Evolutionary conservation across 768 basidiomycete species (phyloP).

Genomic region (Jaapia argillacea): DNA sequence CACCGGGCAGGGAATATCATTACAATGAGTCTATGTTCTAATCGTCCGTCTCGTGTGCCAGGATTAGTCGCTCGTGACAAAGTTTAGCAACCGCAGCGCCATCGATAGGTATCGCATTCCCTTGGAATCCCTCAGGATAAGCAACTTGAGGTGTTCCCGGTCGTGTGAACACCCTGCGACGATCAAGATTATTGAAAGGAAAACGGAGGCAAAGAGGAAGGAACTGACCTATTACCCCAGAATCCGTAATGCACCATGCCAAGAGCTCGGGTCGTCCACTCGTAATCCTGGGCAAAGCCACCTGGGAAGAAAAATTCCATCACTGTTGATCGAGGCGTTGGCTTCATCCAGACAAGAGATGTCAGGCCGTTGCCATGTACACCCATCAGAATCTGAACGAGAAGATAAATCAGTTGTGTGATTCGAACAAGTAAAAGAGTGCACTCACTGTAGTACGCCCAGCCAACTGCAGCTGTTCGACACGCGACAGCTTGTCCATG

Average conservation of each 20-base stretch:
- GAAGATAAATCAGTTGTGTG: slow-evolving; percentile 2
- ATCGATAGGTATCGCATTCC: slow-evolving; percentile 75
- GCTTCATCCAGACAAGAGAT: slow-evolving; percentile 87
- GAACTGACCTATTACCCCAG: slow-evolving; percentile 60
- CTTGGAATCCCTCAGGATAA: slow-evolving; percentile 89
- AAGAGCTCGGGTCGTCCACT: slow-evolving; percentile 69
- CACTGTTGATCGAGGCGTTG: slow-evolving; percentile 71
- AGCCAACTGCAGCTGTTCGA: slow-evolving; percentile 74
- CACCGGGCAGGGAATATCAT: too few species aligned
- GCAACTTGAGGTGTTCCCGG: neutral
- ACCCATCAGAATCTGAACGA: slow-evolving; percentile 81
- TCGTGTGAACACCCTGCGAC: neutral
- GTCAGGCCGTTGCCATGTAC: slow-evolving; percentile 92
- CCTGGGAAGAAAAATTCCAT: slow-evolving; percentile 86
- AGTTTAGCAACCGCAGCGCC: slow-evolving; percentile 56
- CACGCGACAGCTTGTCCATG: slow-evolving; percentile 71
- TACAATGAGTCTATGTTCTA: too few species aligned
- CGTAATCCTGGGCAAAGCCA: slow-evolving; percentile 83
- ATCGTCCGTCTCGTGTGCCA: slow-evolving; percentile 54
- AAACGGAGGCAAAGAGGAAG: slow-evolving; percentile 40
- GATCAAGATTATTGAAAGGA: neutral
- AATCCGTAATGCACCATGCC: slow-evolving; percentile 82
- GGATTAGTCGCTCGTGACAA: slow-evolving; percentile 44
- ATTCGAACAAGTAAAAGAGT: too few species aligned
- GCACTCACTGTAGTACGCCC: slow-evolving; percentile 72